A percentile compares a stretch with the other conserved stretches of the same genome.
Evolutionary conservation across 306 rosid genomes (phyloP).

Genomic region (Trichosanthes cucumerina): DNA sequence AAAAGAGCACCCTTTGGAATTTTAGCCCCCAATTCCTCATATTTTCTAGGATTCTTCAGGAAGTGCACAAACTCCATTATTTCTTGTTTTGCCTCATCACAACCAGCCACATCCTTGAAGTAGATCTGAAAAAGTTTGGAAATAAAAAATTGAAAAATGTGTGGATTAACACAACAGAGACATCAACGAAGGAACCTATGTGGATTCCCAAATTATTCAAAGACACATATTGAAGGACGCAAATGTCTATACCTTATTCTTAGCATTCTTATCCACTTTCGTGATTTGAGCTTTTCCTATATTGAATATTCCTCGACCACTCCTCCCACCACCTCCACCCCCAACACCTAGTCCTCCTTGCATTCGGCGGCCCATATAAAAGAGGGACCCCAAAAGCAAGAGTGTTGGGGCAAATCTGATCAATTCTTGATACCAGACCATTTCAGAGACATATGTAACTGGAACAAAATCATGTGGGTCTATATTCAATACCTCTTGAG

Average conservation of each 20-base stretch:
- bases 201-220: not conserved
- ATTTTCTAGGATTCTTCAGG: conserved; percentile 83
- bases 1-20: conserved; percentile 95
- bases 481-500: conserved; percentile 73
- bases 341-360: conserved; percentile 84
- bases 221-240: not conserved
- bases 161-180: not conserved
- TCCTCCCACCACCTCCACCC: conserved; percentile 44
- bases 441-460: conserved; percentile 69
- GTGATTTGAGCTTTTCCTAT: conserved; percentile 87
- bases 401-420: conserved; percentile 67
- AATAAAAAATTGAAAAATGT: conserved; percentile 1
- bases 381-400: conserved; percentile 55
- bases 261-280: conserved; percentile 79
- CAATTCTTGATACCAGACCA: conserved; percentile 66
- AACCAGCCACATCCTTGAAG: conserved; percentile 95
- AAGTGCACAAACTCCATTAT: conserved; percentile 98
- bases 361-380: conserved; percentile 66
- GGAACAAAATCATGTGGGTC: conserved; percentile 83
- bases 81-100: conserved; percentile 95
- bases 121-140: conserved; percentile 34
- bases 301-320: conserved; percentile 86
- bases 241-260: conserved; percentile 55
- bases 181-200: not conserved
- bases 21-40: conserved; percentile 92